Percentiles rank a stretch among this genome's conserved stretches.
phyloP scores from a whole-genome alignment of 169 alveolate genomes.

The Plasmodium knowlesi region DNA sequence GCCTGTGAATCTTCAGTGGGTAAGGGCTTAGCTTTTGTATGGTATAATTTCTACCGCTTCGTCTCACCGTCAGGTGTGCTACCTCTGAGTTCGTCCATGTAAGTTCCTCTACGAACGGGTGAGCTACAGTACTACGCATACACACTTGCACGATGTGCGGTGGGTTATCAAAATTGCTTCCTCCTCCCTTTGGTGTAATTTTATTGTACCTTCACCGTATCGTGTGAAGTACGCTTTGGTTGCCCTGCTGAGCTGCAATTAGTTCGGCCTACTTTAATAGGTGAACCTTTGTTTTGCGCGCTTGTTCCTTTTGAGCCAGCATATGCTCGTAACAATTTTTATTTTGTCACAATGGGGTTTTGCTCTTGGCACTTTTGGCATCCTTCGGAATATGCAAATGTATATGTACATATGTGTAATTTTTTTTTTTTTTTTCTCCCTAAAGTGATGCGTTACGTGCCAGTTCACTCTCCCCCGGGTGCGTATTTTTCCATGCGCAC shows the following conservation, averaged over 20 bases:
- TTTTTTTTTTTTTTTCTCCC: background rate
- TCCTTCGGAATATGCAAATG: background rate
- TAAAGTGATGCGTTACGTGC: background rate
- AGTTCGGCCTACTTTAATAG: background rate
- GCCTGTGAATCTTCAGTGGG: background rate
- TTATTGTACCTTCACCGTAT: background rate
- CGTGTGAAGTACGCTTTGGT: background rate
- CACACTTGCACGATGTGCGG: background rate
- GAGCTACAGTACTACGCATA: background rate
- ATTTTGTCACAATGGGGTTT: background rate
- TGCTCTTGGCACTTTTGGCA: background rate
- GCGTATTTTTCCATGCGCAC: background rate
- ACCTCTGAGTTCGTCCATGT: background rate
- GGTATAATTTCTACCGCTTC: background rate
- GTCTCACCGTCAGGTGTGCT: background rate
- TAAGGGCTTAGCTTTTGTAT: background rate
- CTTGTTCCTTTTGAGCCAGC: background rate
- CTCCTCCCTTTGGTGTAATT: background rate
- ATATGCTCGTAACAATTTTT: background rate
- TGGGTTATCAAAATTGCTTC: background rate
- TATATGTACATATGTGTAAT: background rate
- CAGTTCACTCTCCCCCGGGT: constrained; percentile 1
- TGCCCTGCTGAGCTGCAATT: background rate
- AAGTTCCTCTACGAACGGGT: background rate
- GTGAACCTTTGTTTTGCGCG: background rate